phyloP scores from a whole-genome alignment of 495 filamentous ascomycete species.

The Staphylotrichum longicolle region DNA sequence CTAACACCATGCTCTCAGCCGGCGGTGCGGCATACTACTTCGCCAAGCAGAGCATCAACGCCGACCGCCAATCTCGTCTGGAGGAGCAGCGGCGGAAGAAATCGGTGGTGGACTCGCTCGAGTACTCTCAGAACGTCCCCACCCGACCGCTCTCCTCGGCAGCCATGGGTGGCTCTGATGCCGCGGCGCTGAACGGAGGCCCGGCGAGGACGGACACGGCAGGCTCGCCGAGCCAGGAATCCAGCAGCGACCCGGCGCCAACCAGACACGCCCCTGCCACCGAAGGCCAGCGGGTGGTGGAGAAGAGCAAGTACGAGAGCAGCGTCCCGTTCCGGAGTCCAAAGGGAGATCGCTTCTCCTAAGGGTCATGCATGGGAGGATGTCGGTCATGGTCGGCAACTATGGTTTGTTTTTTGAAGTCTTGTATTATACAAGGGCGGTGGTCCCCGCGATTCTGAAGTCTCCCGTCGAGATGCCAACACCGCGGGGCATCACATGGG shows the following conservation, averaged over 20 bases:
- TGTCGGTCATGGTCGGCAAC: no score
- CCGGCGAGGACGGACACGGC: constrained; percentile 56
- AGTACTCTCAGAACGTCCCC: constrained; percentile 48
- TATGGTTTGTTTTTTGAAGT: background rate
- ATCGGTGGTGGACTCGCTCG: constrained; percentile 58
- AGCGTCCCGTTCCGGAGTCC: constrained; percentile 64
- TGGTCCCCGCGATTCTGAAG: no score
- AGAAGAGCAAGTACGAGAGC: constrained; percentile 89
- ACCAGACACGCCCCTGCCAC: constrained; percentile 78
- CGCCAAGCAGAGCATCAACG: constrained; percentile 90
- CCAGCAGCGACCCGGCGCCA: constrained; percentile 77
- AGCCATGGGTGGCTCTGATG: constrained; percentile 40
- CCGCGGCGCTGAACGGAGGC: constrained; percentile 31
- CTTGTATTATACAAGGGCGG: background rate
- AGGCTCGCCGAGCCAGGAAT: constrained; percentile 75
- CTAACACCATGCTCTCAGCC: constrained; percentile 47
- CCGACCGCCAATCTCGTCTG: constrained; percentile 70
- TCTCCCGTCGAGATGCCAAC: no score
- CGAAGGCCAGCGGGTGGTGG: constrained; percentile 63
- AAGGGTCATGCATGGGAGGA: constrained; percentile 4
- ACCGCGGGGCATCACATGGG: no score
- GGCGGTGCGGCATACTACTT: constrained; percentile 89
- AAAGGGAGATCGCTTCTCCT: constrained; percentile 80
- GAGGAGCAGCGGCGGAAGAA: constrained; percentile 65
- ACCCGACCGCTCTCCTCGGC: constrained; percentile 35